These are phyloP conservation scores for Penicillium waksmanii DNA, from an alignment of 495 filamentous ascomycete species.

Conservation along the genomic window DNA sequence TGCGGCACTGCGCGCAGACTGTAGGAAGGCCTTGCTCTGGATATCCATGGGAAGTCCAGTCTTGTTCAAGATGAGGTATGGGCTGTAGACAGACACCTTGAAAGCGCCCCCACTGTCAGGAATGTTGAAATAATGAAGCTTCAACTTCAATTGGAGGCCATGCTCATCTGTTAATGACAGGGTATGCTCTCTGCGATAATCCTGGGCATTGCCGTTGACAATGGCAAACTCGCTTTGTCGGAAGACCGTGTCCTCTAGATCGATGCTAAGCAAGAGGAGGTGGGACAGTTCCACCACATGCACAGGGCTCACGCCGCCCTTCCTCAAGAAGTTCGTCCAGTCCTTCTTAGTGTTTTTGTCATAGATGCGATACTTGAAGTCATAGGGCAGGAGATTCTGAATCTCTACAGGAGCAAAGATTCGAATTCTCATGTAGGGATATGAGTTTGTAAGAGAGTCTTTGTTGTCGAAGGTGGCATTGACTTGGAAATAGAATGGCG, in stretches of 20 bases:
- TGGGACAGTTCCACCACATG: constrained; percentile 97
- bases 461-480: constrained; percentile 80
- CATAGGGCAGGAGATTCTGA: constrained; percentile 92
- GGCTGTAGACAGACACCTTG: constrained; percentile 89
- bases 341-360: constrained; percentile 97
- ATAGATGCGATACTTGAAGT: constrained; percentile 99
- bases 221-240: constrained; percentile 95
- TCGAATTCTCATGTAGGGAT: constrained; percentile 92
- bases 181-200: constrained; percentile 80
- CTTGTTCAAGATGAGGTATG: constrained; percentile 93
- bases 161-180: constrained; percentile 83
- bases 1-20: constrained; percentile 77
- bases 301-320: constrained; percentile 93
- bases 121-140: constrained; percentile 90
- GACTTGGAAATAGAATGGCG: constrained; percentile 95
- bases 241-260: constrained; percentile 95
- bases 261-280: constrained; percentile 85
- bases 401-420: constrained; percentile 91
- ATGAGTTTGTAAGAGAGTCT: constrained; percentile 77
- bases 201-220: constrained; percentile 87
- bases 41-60: constrained; percentile 89
- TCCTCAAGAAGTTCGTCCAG: constrained; percentile 97
- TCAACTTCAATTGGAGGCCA: constrained; percentile 76
- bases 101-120: constrained; percentile 95
- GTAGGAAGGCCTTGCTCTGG: constrained; percentile 84